These are phyloP conservation scores for Malassezia japonica DNA, from an alignment of 1,284 basidiomycete species.

Conservation along the genomic window DNA sequence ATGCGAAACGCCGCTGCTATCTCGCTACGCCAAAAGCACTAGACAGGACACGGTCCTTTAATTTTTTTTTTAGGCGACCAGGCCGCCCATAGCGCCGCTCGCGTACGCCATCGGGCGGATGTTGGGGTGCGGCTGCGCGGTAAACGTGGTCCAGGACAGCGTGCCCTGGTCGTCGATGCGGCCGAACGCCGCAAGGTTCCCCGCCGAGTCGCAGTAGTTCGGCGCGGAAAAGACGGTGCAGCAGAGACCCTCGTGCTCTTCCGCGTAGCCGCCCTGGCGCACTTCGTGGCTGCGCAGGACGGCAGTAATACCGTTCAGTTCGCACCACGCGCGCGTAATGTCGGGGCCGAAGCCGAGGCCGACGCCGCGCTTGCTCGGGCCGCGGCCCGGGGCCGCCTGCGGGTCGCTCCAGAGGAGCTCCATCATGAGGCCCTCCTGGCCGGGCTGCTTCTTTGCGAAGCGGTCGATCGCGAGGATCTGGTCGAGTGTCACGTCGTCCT, in stretches of 20 bases:
- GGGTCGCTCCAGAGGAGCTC: slow-evolving; percentile 66
- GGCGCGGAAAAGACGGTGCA: slow-evolving; percentile 60
- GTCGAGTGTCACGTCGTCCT: slow-evolving; percentile 82
- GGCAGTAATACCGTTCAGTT: slow-evolving; percentile 72
- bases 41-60: too few species aligned
- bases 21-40: too few species aligned
- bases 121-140: slow-evolving; percentile 75
- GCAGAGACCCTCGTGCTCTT: slow-evolving; percentile 80
- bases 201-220: slow-evolving; percentile 46
- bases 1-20: background rate
- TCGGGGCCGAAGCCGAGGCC: slow-evolving; percentile 85
- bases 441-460: slow-evolving; percentile 72
- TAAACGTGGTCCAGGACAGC: slow-evolving; percentile 66
- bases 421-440: slow-evolving; percentile 90
- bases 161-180: slow-evolving; percentile 66
- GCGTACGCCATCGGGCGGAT: slow-evolving; percentile 84
- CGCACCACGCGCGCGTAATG: slow-evolving; percentile 62
- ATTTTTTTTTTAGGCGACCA: slow-evolving; percentile 17
- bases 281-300: slow-evolving; percentile 96
- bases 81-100: slow-evolving; percentile 31
- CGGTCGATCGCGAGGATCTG: slow-evolving; percentile 81
- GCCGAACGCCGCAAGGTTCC: slow-evolving; percentile 52
- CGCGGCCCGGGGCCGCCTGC: slow-evolving; percentile 77
- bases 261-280: slow-evolving; percentile 71
- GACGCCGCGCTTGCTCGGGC: slow-evolving; percentile 92